Conservation (phyloP, 305 asterid species). For the Fraxinus ornus region DNA sequence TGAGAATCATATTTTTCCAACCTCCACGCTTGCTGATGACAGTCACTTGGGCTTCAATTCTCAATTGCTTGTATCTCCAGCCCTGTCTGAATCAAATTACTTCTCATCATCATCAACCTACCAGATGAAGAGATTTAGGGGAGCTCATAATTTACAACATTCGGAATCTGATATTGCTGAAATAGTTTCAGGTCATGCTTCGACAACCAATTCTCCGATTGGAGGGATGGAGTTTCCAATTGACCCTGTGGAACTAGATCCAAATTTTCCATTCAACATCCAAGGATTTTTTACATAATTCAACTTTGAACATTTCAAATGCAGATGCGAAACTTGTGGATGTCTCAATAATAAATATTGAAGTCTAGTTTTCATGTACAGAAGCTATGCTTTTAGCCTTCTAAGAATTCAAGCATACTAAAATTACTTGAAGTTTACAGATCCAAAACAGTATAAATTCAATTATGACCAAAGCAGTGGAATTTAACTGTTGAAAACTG, state of each 20-base stretch:
- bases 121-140: conserved; percentile 38
- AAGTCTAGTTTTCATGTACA: neutral
- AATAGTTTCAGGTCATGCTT: conserved; percentile 57
- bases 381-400: neutral
- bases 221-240: conserved; percentile 58
- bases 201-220: conserved; percentile 70
- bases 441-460: neutral
- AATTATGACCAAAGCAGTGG: neutral
- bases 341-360: neutral
- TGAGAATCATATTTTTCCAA: conserved; percentile 37
- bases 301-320: conserved; percentile 7
- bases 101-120: conserved; percentile 37
- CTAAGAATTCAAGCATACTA: neutral
- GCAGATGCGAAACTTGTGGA: neutral
- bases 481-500: neutral
- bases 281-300: conserved; percentile 49
- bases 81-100: conserved; percentile 56
- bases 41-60: conserved; percentile 43
- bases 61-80: conserved; percentile 57
- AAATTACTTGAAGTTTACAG: conserved; percentile 9
- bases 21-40: conserved; percentile 42
- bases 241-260: conserved; percentile 49
- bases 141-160: conserved; percentile 33
- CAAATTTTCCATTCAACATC: conserved; percentile 53
- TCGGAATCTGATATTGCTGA: conserved; percentile 54